These are phyloP conservation scores for Ambrosiella beaveri DNA, from an alignment of 2,329 filamentous ascomycete species.

Conservation along the genomic window DNA sequence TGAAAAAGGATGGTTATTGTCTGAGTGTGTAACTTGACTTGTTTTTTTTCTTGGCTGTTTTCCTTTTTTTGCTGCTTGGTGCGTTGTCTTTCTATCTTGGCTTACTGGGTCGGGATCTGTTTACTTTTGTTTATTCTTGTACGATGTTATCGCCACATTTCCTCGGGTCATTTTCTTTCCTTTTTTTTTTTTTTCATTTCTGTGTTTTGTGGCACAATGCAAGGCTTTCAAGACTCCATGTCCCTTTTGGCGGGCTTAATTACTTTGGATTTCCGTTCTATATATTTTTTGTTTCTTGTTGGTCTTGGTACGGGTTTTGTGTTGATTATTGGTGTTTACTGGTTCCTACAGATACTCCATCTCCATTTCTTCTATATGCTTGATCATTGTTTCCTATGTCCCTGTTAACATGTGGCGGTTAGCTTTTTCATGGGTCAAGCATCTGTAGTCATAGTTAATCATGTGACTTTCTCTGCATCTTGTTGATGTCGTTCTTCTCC, in stretches of 20 bases:
- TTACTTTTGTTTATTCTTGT: neutral
- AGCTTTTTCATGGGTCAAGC: no score
- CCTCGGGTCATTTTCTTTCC: neutral
- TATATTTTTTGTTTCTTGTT: neutral
- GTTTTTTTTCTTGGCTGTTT: conserved; percentile 5
- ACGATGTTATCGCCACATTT: neutral
- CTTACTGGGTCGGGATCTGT: neutral
- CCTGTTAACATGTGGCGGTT: no score
- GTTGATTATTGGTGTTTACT: no score
- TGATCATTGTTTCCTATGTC: no score
- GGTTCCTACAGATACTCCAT: no score
- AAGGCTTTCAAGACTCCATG: neutral
- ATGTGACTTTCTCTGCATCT: no score
- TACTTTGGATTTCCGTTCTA: neutral
- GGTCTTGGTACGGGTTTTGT: neutral
- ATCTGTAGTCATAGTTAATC: no score
- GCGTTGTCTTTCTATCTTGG: neutral
- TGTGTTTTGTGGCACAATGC: neutral
- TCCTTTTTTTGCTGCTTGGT: neutral
- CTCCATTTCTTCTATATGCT: no score
- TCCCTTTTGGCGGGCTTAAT: neutral
- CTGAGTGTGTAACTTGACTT: neutral
- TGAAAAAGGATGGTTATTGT: neutral
- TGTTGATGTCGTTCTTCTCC: no score
- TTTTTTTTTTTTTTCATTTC: neutral